These are phyloP conservation scores for Dovyalis caffra DNA, from an alignment of 345 rosid species.

Conservation along the genomic window DNA sequence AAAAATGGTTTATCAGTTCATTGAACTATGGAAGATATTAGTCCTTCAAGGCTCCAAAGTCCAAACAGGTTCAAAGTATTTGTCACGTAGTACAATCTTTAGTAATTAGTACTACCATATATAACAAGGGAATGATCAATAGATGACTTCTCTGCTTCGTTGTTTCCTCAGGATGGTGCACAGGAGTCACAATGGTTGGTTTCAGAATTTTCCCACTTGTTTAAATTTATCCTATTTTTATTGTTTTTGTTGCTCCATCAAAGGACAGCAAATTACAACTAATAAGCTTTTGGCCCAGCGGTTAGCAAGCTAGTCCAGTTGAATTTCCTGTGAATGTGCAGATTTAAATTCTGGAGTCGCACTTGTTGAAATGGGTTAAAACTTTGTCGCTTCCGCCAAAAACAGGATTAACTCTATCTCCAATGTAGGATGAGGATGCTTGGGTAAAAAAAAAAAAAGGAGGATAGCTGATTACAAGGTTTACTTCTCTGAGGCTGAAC, in stretches of 20 bases:
- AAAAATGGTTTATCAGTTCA: neutral
- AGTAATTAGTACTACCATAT: neutral
- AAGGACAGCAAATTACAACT: too few species aligned
- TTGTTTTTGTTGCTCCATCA: neutral
- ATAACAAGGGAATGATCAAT: neutral
- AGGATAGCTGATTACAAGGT: constrained; percentile 19
- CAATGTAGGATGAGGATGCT: too few species aligned
- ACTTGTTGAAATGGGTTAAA: too few species aligned
- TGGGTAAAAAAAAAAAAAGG: too few species aligned
- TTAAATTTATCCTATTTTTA: constrained; percentile 18
- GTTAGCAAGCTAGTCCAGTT: too few species aligned
- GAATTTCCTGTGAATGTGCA: too few species aligned
- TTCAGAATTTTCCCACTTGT: constrained; percentile 20
- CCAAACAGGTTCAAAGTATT: constrained; percentile 11
- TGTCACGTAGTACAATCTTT: constrained; percentile 6
- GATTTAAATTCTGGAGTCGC: too few species aligned
- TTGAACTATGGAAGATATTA: neutral
- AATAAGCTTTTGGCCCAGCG: too few species aligned
- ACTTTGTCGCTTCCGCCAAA: too few species aligned
- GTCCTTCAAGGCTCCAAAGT: constrained; percentile 2
- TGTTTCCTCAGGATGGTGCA: constrained; percentile 6
- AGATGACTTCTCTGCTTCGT: neutral
- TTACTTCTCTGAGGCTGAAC: constrained; percentile 25
- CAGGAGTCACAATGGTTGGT: neutral
- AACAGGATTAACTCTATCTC: too few species aligned